These are phyloP conservation scores for Talaromyces albobiverticillius DNA, from an alignment of 2,329 filamentous ascomycete genomes.

Conservation along the genomic window DNA sequence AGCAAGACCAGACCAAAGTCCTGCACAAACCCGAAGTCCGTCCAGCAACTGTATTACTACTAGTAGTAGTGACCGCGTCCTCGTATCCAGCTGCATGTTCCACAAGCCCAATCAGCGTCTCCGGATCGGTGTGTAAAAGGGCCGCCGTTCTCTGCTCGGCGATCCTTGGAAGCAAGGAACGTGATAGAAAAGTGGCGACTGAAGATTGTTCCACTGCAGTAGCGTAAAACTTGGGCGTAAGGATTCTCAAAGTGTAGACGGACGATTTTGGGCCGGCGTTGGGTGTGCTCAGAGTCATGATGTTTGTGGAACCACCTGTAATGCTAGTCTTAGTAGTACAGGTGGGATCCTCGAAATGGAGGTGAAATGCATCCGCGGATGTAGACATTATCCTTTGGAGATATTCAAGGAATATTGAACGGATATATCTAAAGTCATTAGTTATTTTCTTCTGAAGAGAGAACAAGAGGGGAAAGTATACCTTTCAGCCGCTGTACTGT, in stretches of 20 bases:
- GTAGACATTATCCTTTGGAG: neutral
- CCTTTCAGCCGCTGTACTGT: neutral
- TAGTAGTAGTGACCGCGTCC: neutral
- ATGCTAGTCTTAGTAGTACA: neutral
- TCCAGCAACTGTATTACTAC: neutral
- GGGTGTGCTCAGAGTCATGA: neutral
- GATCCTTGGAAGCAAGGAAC: neutral
- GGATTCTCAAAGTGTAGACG: neutral
- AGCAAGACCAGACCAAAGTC: neutral
- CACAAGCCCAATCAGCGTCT: neutral
- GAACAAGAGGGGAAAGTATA: neutral
- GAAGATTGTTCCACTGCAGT: neutral
- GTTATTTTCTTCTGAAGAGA: neutral
- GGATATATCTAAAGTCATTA: conserved; percentile 2
- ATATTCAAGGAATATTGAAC: neutral
- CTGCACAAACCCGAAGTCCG: neutral
- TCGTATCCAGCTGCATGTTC: conserved; percentile 2
- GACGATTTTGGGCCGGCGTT: neutral
- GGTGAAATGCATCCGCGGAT: neutral
- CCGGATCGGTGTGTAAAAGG: neutral
- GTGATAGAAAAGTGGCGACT: neutral
- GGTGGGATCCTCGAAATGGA: neutral
- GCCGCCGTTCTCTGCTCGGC: neutral
- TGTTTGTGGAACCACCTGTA: too few relatives aligned
- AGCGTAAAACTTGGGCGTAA: conserved; percentile 5